Percentiles rank a stretch among this genome's conserved stretches.
Evolutionary conservation across 1,284 basidiomycete species (phyloP).

Genomic region (Moesziomyces antarcticus): DNA sequence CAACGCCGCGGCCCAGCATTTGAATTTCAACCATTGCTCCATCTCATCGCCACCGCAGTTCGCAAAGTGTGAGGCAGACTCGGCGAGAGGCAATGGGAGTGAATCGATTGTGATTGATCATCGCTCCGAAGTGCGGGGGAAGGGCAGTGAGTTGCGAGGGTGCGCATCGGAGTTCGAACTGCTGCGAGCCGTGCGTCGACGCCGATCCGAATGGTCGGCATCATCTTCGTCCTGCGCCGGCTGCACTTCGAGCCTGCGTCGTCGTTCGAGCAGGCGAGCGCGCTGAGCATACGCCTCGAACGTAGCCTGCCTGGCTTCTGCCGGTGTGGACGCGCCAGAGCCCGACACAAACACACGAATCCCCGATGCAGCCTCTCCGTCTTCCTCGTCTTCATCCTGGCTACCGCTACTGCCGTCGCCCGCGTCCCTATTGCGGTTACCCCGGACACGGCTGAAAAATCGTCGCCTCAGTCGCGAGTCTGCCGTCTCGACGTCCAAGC

Average conservation of each 20-base stretch:
- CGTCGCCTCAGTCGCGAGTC: neutral
- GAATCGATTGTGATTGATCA: slow-evolving; percentile 2
- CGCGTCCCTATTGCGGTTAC: neutral
- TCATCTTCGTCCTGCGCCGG: slow-evolving; percentile 5
- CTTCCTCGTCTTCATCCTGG: slow-evolving; percentile 1
- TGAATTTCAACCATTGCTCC: neutral
- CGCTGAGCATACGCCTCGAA: slow-evolving; percentile 46
- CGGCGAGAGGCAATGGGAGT: no score
- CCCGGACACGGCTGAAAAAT: slow-evolving; percentile 1
- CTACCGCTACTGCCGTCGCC: slow-evolving; percentile 4
- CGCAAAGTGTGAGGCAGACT: no score
- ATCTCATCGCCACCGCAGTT: neutral
- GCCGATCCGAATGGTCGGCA: neutral
- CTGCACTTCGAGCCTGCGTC: slow-evolving; percentile 20
- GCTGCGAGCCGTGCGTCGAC: neutral
- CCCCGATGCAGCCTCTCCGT: slow-evolving; percentile 4
- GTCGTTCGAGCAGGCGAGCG: slow-evolving; percentile 28
- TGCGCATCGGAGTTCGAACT: neutral
- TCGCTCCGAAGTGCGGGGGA: slow-evolving; percentile 25
- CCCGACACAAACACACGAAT: slow-evolving; percentile 30
- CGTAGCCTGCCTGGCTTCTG: slow-evolving; percentile 36
- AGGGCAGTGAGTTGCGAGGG: slow-evolving; percentile 29
- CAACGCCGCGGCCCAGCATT: neutral
- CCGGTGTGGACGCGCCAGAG: slow-evolving; percentile 37
- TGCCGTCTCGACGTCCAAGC: slow-evolving; percentile 1